Percentiles rank a stretch among this genome's conserved stretches.
These are phyloP conservation scores for Nothophoma quercina DNA, from an alignment of 2,329 filamentous ascomycete species.

Conservation along the genomic window DNA sequence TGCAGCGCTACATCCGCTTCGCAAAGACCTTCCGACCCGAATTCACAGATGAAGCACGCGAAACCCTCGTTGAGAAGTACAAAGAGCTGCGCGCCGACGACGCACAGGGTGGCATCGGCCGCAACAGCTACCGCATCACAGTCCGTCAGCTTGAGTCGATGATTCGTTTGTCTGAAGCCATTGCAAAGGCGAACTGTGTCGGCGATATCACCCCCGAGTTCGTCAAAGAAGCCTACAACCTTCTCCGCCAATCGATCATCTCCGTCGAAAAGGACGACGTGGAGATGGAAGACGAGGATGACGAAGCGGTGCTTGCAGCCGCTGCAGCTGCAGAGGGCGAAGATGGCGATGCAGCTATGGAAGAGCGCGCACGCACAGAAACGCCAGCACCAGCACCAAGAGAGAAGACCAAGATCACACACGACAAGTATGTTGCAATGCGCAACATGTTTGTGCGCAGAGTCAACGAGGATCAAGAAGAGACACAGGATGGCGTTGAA, in stretches of 20 bases:
- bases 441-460: slow-evolving; percentile 84
- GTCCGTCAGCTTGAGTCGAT: slow-evolving; percentile 95
- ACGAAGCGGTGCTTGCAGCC: slow-evolving; percentile 62
- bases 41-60: slow-evolving; percentile 87
- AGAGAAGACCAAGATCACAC: slow-evolving; percentile 86
- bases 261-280: slow-evolving; percentile 98
- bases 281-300: slow-evolving; percentile 85
- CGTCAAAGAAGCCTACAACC: slow-evolving; percentile 89
- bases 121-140: slow-evolving; percentile 97
- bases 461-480: slow-evolving; percentile 81
- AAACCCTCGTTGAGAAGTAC: slow-evolving; percentile 87
- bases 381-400: slow-evolving; percentile 51
- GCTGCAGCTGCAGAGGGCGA: slow-evolving; percentile 60
- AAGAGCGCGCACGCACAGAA: slow-evolving; percentile 37
- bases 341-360: slow-evolving; percentile 49
- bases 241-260: slow-evolving; percentile 94
- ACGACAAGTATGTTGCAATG: slow-evolving; percentile 93
- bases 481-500: slow-evolving; percentile 81
- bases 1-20: slow-evolving; percentile 97
- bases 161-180: slow-evolving; percentile 96
- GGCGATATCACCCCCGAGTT: slow-evolving; percentile 85
- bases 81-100: slow-evolving; percentile 94
- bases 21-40: slow-evolving; percentile 92
- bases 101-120: slow-evolving; percentile 88
- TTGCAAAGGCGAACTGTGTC: slow-evolving; percentile 96